Evolutionary conservation across 306 rosid species (phyloP).

Genomic region (Benincasa hispida): DNA sequence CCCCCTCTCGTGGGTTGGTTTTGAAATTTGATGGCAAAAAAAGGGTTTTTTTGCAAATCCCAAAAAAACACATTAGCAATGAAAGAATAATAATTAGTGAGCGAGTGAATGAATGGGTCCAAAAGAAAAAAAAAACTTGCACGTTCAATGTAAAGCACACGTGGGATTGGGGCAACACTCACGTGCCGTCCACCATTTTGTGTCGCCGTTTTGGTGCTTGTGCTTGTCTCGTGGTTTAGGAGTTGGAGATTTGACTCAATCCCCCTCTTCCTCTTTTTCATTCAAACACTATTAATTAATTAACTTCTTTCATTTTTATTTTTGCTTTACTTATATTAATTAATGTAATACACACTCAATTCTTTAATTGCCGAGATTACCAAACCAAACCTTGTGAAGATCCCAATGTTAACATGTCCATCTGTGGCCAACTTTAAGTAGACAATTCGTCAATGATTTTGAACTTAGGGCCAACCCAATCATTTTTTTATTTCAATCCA

Average conservation of each 20-base stretch:
- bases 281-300: not conserved
- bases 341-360: not conserved
- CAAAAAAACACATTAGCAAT: not conserved
- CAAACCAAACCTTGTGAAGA: not conserved
- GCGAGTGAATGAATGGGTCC: too few species aligned
- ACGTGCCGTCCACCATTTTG: constrained; percentile 35
- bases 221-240: constrained; percentile 15
- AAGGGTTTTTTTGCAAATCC: not conserved
- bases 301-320: not conserved
- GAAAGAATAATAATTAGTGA: not conserved
- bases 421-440: constrained; percentile 10
- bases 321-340: not conserved
- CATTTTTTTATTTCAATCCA: not conserved
- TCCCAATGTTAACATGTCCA: not conserved
- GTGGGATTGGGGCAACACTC: constrained; percentile 13
- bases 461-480: constrained; percentile 17
- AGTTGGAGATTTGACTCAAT: not conserved
- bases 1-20: not conserved
- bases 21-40: not conserved
- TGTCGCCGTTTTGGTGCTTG: constrained; percentile 48
- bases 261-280: not conserved
- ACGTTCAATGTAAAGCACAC: not conserved
- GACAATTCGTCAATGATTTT: constrained; percentile 31
- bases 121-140: not conserved
- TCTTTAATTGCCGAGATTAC: not conserved